Conservation (phyloP, 148 eudicot species). For the Rhododendron mucronatum region DNA sequence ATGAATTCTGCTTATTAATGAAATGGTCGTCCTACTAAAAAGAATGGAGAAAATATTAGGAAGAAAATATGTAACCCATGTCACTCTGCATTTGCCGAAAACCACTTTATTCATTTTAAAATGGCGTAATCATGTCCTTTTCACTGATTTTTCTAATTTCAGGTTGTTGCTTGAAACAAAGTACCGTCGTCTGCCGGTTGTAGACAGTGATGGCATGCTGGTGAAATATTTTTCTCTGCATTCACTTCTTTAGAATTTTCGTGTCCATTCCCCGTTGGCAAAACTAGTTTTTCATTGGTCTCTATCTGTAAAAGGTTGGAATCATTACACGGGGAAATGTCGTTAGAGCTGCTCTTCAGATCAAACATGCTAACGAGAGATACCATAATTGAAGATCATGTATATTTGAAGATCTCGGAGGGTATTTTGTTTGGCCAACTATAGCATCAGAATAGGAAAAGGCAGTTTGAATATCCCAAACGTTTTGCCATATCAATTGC, state of each 20-base stretch:
- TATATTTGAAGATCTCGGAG: background rate
- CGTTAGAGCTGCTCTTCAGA: conserved; percentile 86
- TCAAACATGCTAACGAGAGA: conserved; percentile 55
- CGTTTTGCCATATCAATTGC: background rate
- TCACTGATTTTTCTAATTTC: conserved; percentile 13
- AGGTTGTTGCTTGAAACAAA: conserved; percentile 77
- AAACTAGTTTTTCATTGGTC: conserved; percentile 10
- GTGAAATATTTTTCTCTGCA: conserved; percentile 9
- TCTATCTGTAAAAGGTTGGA: conserved; percentile 57
- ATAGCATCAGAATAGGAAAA: background rate
- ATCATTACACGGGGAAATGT: conserved; percentile 91
- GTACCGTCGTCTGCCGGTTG: conserved; percentile 75
- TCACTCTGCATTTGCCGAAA: background rate
- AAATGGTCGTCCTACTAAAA: background rate
- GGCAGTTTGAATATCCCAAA: background rate
- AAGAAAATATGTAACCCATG: background rate
- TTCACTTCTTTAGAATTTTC: background rate
- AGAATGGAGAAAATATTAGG: background rate
- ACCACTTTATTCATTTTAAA: background rate
- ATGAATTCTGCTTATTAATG: background rate
- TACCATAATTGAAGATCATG: conserved; percentile 18
- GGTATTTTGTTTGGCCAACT: background rate
- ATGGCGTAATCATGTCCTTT: background rate
- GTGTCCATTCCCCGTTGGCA: background rate
- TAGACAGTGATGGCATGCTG: conserved; percentile 58